These are phyloP conservation scores for Quercus bicolor DNA, from an alignment of 306 rosid species.

Conservation along the genomic window DNA sequence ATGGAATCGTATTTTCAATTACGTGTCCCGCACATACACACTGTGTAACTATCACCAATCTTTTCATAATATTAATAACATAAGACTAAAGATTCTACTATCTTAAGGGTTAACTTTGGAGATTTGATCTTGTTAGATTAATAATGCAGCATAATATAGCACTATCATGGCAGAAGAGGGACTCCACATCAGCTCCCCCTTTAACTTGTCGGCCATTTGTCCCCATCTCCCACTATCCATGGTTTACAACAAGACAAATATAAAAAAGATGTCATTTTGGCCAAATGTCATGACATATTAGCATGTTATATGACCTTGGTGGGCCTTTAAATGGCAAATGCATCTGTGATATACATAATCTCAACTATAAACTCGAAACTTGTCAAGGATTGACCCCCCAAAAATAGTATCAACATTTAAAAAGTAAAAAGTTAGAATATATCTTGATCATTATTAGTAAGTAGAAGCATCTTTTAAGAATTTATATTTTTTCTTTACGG, in stretches of 20 bases:
- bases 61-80: slow-evolving; percentile 22
- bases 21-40: no score
- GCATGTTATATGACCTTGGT: neutral
- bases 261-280: neutral
- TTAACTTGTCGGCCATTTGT: slow-evolving; percentile 68
- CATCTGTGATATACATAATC: neutral
- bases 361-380: neutral
- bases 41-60: no score
- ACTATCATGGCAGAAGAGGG: slow-evolving; percentile 41
- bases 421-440: neutral
- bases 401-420: neutral
- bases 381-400: no score
- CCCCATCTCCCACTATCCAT: slow-evolving; percentile 24
- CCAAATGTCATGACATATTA: neutral
- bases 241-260: slow-evolving; percentile 3
- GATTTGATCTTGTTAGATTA: slow-evolving; percentile 21
- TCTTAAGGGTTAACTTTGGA: slow-evolving; percentile 29
- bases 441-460: no score
- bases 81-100: slow-evolving; percentile 26
- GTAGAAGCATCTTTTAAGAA: no score
- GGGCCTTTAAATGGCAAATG: neutral
- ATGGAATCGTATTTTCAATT: no score
- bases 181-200: slow-evolving; percentile 46
- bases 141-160: slow-evolving; percentile 31
- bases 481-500: no score